Percentiles rank a stretch among this genome's conserved stretches.
Evolutionary conservation across 2,329 filamentous ascomycete species (phyloP).

Genomic region (Apiospora saccharicola): DNA sequence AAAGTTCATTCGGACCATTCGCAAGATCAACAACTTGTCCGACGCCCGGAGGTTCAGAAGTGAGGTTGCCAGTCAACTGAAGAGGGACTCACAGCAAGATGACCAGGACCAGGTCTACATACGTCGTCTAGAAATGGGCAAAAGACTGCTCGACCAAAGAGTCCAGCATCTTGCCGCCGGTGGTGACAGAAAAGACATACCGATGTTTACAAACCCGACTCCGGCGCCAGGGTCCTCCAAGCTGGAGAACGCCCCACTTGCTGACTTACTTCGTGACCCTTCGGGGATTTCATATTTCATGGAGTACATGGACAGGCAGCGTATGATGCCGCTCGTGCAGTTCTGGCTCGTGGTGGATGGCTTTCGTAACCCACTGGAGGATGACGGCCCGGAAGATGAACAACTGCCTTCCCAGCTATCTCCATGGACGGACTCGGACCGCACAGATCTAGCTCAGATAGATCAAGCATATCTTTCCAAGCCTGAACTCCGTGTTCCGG

Average conservation of each 20-base stretch:
- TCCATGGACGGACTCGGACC: slow-evolving; percentile 83
- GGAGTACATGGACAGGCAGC: slow-evolving; percentile 97
- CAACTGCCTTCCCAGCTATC: slow-evolving; percentile 66
- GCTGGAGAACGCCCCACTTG: slow-evolving; percentile 77
- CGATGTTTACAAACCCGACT: slow-evolving; percentile 41
- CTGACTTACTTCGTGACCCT: slow-evolving; percentile 87
- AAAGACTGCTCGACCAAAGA: slow-evolving; percentile 87
- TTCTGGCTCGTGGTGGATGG: slow-evolving; percentile 99
- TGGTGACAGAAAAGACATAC: slow-evolving; percentile 55
- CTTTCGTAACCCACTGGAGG: slow-evolving; percentile 91
- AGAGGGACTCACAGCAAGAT: slow-evolving; percentile 80
- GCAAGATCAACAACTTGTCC: slow-evolving; percentile 88
- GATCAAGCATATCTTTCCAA: slow-evolving; percentile 87
- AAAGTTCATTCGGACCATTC: slow-evolving; percentile 87
- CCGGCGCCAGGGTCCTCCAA: slow-evolving; percentile 58
- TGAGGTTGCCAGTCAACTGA: slow-evolving; percentile 90
- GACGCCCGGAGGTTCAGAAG: slow-evolving; percentile 92
- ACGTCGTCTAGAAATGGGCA: slow-evolving; percentile 89
- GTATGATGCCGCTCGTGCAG: slow-evolving; percentile 87
- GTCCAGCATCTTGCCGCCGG: slow-evolving; percentile 81
- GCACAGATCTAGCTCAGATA: slow-evolving; percentile 88
- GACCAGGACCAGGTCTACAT: slow-evolving; percentile 87
- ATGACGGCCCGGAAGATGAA: slow-evolving; percentile 75
- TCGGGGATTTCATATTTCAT: slow-evolving; percentile 97
- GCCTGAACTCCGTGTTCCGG: slow-evolving; percentile 79